phyloP scores from a whole-genome alignment of 1,139 yeast genomes.

The Kurtzmaniella quercitrusa region DNA sequence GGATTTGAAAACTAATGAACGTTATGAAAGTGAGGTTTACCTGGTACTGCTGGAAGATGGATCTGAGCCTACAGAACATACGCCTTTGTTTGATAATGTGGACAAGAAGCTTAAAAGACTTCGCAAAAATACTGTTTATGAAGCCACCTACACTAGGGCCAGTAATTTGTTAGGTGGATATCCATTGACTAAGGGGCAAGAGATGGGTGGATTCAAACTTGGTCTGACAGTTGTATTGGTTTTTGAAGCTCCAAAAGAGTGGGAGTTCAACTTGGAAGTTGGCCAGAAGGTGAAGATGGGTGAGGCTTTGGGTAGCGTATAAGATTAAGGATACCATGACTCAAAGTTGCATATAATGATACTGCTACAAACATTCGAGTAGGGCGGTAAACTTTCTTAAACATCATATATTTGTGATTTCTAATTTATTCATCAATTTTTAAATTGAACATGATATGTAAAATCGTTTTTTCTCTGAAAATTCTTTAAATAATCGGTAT shows the following conservation, averaged over 20 bases:
- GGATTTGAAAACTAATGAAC: constrained; percentile 79
- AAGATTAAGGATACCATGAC: not conserved
- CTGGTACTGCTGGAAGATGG: constrained; percentile 10
- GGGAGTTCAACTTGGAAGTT: constrained; percentile 62
- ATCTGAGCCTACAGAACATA: constrained; percentile 7
- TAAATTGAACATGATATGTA: too few species aligned
- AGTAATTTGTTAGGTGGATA: constrained; percentile 78
- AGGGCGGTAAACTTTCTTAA: too few species aligned
- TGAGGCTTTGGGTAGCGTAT: constrained; percentile 57
- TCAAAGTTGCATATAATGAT: too few species aligned
- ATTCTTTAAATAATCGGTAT: too few species aligned
- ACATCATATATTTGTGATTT: too few species aligned
- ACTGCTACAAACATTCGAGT: too few species aligned
- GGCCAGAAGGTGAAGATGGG: constrained; percentile 88
- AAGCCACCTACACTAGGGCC: constrained; percentile 86
- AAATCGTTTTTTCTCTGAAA: too few species aligned
- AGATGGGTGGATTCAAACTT: constrained; percentile 94
- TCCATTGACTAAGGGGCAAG: constrained; percentile 88
- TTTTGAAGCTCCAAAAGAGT: constrained; percentile 87
- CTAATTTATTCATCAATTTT: too few species aligned
- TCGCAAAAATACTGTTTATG: constrained; percentile 81
- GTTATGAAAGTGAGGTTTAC: constrained; percentile 54
- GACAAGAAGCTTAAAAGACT: constrained; percentile 25
- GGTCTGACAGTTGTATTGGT: constrained; percentile 96
- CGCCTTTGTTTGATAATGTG: constrained; percentile 1